Base-by-base conservation (phyloP, 257 asterid genomes). In the Osmanthus fragrans region DNA sequence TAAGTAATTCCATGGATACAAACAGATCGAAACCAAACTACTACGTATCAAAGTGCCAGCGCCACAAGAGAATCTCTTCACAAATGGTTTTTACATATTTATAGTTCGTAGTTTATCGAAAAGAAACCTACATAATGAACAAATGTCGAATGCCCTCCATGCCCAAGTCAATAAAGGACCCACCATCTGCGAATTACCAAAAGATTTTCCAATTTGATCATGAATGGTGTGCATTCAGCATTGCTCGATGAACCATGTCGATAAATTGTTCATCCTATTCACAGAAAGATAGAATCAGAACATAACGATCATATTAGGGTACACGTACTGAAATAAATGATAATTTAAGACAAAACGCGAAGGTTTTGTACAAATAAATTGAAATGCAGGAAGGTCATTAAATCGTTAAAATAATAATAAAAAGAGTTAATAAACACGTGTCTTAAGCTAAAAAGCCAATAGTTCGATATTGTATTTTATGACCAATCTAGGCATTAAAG, bases 231-330 rank as follows among this genome's bases (percentile, higher is more conserved):
- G 90, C 92, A 80, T 89, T 91, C 86, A 86, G 77, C 87, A 94
- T 67, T 30, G 98, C 97, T 78, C 87, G 87, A 81, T 89, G 88
- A 63, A 91, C 89, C 94, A 92, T 86, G 87, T 92, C 97, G 36
- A 94, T 86, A 82, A 94, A 94, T 83, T 90, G 97, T 80, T 91
- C 81, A 70, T 94, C 97, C 99, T 94, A 71, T 71, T 3, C 34
- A 45, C 54, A 73, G 72, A 85, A 37, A 71, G 51, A 75, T 16
- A 70, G 27, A 47, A 33, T 15, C 73, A 69, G 42, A 39, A 70
- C 16, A 36, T 30, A 72, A 70, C 42, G 10, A 72, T 58, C 39
- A 66, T 27, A 65, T 63, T 47, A 42, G 21, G 58, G 58, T 47
- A 47, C 71, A 76, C 23, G 32, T 1, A 45, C 23, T 1, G 19